Conservation (phyloP, 225 moss, liverwort and hornwort genomes). For the Pseudoscleropodium purum region DNA sequence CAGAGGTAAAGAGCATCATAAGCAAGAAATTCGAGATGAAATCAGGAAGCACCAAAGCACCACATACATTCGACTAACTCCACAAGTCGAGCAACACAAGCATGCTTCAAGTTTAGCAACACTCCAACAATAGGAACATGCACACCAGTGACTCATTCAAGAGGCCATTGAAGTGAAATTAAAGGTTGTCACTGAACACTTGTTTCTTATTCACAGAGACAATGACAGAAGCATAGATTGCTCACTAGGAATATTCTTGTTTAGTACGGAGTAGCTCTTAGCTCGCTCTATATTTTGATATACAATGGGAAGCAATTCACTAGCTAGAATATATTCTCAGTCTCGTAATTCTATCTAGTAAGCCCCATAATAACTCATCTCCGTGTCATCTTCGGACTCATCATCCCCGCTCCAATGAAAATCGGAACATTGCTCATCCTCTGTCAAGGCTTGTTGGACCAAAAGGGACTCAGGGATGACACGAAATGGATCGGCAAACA, state of each 20-base stretch:
- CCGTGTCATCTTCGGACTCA: no score
- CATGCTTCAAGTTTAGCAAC: background rate
- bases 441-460: background rate
- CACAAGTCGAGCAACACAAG: background rate
- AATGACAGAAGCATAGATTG: background rate
- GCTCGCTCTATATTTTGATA: background rate
- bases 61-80: background rate
- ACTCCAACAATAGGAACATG: background rate
- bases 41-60: background rate
- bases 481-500: background rate
- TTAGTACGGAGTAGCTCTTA: background rate
- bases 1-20: background rate
- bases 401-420: background rate
- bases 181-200: background rate
- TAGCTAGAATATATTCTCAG: no score
- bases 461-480: background rate
- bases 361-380: no score
- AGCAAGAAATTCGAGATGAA: background rate
- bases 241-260: background rate
- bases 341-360: no score
- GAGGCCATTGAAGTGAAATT: no score
- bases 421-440: background rate
- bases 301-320: background rate
- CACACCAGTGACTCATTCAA: background rate
- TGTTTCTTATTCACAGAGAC: background rate